phyloP scores from a whole-genome alignment of 768 basidiomycete species.

The Pleurotus eryngii region DNA sequence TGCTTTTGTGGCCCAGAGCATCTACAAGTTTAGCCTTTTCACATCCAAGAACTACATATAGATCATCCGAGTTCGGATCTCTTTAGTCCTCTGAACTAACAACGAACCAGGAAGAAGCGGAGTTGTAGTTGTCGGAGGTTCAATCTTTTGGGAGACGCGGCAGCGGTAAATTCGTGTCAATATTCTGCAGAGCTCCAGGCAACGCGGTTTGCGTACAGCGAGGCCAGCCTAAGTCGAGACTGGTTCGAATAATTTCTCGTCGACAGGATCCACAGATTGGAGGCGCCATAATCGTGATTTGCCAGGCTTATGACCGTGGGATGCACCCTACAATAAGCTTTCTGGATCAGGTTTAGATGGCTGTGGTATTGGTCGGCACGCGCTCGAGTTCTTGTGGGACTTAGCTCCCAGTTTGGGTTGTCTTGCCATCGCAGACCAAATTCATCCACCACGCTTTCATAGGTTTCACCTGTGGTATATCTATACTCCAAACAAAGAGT shows the following conservation, averaged over 20 bases:
- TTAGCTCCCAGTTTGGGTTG: too few relatives aligned
- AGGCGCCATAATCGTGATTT: not conserved
- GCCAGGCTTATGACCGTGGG: conserved; percentile 6
- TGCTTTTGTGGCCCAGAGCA: not conserved
- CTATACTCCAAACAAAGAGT: too few relatives aligned
- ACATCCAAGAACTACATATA: conserved; percentile 2
- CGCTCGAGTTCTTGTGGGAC: too few relatives aligned
- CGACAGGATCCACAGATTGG: too few relatives aligned
- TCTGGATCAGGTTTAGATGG: not conserved
- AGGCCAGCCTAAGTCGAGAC: too few relatives aligned
- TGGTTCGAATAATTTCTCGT: too few relatives aligned
- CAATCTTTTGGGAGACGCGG: conserved; percentile 7
- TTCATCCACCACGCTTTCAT: too few relatives aligned
- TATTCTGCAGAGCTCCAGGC: too few relatives aligned
- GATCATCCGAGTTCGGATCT: conserved; percentile 5
- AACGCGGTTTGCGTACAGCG: too few relatives aligned
- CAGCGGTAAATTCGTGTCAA: not conserved
- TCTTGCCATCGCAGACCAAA: too few relatives aligned
- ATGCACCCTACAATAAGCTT: conserved; percentile 5
- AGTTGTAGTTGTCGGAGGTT: not conserved
- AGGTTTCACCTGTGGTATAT: too few relatives aligned
- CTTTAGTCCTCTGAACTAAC: not conserved
- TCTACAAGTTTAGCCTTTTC: conserved; percentile 7
- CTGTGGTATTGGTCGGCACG: not conserved
- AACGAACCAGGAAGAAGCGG: too few relatives aligned